Base-by-base conservation (phyloP, 2,329 filamentous ascomycete genomes). In the Elsinoe ampelina region DNA sequence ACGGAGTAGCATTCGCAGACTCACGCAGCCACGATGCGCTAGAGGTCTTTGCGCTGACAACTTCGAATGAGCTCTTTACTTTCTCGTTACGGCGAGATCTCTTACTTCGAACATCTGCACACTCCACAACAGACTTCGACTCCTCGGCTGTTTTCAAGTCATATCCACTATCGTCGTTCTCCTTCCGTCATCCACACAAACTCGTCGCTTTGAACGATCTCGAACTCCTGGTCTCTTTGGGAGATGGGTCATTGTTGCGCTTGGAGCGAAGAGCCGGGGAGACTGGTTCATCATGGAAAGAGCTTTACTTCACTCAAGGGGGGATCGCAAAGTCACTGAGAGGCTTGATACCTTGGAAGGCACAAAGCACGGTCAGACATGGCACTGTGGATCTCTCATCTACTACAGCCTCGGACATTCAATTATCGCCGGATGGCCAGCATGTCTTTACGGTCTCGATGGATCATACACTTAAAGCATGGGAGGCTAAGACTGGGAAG, bases 401-500 rank as follows among this genome's bases (percentile, higher is more conserved):
- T 59, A 83, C 81, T 58, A 79, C 86, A 2, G 83, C 85, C 2
- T 83, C 83, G 0, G 84, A 86, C 3, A 79, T 77, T 38, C 69
- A 67, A 1, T 58, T 72, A 34, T 77, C 75, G 38, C 74, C 74
- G 3, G 74, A 77, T 58, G 67, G 66, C 15, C 81, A 61, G 70
- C 82, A 68, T 63, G 73, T 84, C 8, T 88, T 95, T 64, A 91
- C 91, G 0, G 82, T 95, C 50, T 93, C 87, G 61, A 76, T 98
- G 59, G 91, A 98, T 64, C 91, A 98, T 68, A 85, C 84, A 10
- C 74, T 98, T 67, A 85, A 90, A 65, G 84, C 93, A 38, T 97
- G 93, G 92, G 93, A 95, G 66, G 77, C 92, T 32, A 76, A 81
- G n/a, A 87, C 82, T 38, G 91, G 91, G 47, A 87, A 85, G 67